Conservation (phyloP, 345 rosid genomes). For the Rhizophora mangle region DNA sequence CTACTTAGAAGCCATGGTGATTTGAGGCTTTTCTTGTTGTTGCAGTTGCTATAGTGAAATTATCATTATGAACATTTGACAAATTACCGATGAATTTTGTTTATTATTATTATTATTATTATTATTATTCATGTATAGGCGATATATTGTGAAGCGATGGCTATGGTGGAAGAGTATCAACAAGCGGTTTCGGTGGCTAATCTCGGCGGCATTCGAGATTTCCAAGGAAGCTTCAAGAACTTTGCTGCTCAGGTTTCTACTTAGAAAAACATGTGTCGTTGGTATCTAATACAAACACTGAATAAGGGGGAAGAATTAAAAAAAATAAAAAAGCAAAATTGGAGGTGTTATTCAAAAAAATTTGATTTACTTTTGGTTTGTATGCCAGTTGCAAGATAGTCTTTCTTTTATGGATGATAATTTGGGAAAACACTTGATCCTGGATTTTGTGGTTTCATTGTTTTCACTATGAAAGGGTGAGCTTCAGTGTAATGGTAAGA, state of each 20-base stretch:
- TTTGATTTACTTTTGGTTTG: not conserved
- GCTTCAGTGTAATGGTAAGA: too few relatives aligned
- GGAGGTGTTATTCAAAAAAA: too few relatives aligned
- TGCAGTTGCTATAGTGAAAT: not conserved
- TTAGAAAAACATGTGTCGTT: not conserved
- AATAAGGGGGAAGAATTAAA: not conserved
- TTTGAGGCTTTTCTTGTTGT: not conserved
- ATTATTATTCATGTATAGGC: slow-evolving; percentile 40
- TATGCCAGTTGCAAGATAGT: too few relatives aligned
- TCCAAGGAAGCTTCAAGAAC: slow-evolving; percentile 72
- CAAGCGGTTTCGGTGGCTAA: slow-evolving; percentile 71
- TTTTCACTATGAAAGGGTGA: too few relatives aligned
- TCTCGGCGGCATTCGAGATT: slow-evolving; percentile 76
- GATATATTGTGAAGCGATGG: slow-evolving; percentile 75
- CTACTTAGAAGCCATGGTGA: slow-evolving; percentile 92
- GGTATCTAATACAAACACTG: too few relatives aligned
- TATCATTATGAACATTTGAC: not conserved
- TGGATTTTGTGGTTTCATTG: too few relatives aligned
- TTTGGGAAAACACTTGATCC: too few relatives aligned
- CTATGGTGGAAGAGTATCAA: slow-evolving; percentile 93
- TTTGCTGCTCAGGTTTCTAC: slow-evolving; percentile 36
- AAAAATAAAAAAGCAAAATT: not conserved
- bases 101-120: not conserved
- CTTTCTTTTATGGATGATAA: too few relatives aligned
- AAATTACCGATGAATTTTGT: not conserved